A percentile compares a stretch with the other conserved stretches of the same genome.
Conservation (phyloP, 192 early-diverging fungal species). For the Umbelopsis ramanniana region DNA sequence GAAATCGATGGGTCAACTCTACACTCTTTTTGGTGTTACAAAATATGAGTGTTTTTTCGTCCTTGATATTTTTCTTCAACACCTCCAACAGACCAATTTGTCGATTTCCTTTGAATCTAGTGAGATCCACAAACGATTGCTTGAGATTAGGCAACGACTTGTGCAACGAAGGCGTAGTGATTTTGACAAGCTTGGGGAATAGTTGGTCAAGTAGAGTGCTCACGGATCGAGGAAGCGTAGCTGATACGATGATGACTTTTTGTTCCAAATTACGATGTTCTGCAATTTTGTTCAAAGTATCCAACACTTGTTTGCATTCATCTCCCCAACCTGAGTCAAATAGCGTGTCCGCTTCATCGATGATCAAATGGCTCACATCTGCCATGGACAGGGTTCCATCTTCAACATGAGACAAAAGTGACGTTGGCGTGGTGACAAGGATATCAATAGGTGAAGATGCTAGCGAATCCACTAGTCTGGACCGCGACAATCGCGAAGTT, state of each 20-base stretch:
- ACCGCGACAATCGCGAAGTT: conserved; percentile 51
- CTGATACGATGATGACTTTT: conserved; percentile 68
- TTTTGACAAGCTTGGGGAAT: conserved; percentile 62
- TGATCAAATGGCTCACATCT: conserved; percentile 69
- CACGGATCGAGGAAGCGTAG: conserved; percentile 74
- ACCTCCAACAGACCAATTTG: conserved; percentile 73
- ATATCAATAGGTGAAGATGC: conserved; percentile 78
- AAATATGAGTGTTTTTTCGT: conserved; percentile 79
- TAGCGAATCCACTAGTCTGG: conserved; percentile 49
- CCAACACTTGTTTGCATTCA: conserved; percentile 64
- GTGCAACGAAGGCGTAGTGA: conserved; percentile 85
- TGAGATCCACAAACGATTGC: conserved; percentile 81
- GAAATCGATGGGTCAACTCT: conserved; percentile 55
- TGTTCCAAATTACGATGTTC: conserved; percentile 43
- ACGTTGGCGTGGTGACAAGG: conserved; percentile 82
- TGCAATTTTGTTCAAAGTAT: conserved; percentile 44
- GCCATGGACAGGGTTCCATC: conserved; percentile 62
- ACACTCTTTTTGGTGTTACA: conserved; percentile 78
- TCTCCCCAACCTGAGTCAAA: conserved; percentile 81
- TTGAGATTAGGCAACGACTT: conserved; percentile 70
- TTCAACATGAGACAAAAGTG: conserved; percentile 59
- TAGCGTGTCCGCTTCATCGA: conserved; percentile 96
- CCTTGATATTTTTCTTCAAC: conserved; percentile 65
- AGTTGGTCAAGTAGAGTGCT: conserved; percentile 56
- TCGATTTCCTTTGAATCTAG: conserved; percentile 70